Evolutionary conservation across 2,329 filamentous ascomycete species (phyloP), one percentile per base, ranked within the genome.

Genomic region (Reticulascus tulasneorum): DNA sequence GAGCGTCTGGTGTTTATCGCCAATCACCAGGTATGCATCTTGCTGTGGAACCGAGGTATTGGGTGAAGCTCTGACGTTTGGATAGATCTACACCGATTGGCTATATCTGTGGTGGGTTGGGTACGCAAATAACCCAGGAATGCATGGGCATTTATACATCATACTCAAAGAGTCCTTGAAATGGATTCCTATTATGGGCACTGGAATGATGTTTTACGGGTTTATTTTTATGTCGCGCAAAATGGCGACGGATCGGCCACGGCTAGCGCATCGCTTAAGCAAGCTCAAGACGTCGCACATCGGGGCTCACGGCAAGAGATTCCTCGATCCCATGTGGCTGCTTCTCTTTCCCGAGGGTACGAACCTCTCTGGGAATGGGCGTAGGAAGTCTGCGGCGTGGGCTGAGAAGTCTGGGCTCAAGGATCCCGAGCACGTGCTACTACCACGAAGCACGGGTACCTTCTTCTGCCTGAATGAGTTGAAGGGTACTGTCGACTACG

Each of bases 161-260:
- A 91, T 94, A 51, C 67, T 94, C 34, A 94, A 94, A 54, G 86
- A 94, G 56, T 90, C 86, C 2, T 67, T 94, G 44, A 89, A 86
- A 58, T 82, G 79, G 48, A 80, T 94, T 12, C 88, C 88, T 2
- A 63, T 94, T 35, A 73, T 94, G 18, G 88, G 88, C 3, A 80
- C 78, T 55, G 86, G 85, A 12, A 90, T 89, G 72, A 81, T 85
- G 63, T 87, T 93, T 55, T 90, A 86, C 58, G 82, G 87, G 47
- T 94, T 94, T 69, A 89, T 94, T 54, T 94, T 94, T 64, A 79
- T 94, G 67, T 85, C 86, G n/a, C 76, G 88, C 37, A 93, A 93
- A 54, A 91, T 90, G 86, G 77, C 84, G 23, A 79, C 81, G 25
- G 88, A 94, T 54, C 78, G 82, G 50, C 77, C 79, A 3, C 77